These are phyloP conservation scores for Hericium alpestre DNA, from an alignment of 768 basidiomycete species.

Conservation along the genomic window DNA sequence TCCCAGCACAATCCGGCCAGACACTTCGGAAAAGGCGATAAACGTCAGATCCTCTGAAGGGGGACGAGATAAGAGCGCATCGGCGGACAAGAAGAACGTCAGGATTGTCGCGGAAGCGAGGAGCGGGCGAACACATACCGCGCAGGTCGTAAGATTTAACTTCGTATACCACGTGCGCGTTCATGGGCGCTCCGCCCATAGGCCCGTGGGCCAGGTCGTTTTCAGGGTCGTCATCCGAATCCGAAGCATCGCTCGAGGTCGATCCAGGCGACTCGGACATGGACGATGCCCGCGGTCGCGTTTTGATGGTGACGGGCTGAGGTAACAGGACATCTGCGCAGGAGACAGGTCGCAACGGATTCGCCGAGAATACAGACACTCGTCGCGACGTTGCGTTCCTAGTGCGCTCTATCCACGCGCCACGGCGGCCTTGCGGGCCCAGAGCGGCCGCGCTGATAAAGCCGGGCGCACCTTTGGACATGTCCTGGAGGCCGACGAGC, in stretches of 20 bases:
- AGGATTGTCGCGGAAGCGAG: neutral
- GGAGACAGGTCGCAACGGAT: neutral
- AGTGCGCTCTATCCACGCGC: slow-evolving; percentile 46
- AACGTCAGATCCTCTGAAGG: slow-evolving; percentile 21
- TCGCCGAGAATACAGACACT: slow-evolving; percentile 31
- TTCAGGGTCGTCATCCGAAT: neutral
- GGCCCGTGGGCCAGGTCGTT: neutral
- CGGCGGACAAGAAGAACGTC: neutral
- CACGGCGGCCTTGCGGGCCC: slow-evolving; percentile 39
- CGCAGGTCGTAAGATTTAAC: slow-evolving; percentile 23
- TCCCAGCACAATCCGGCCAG: slow-evolving; percentile 19
- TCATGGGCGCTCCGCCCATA: slow-evolving; percentile 4
- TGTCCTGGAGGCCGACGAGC: slow-evolving; percentile 33
- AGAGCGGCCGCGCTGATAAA: slow-evolving; percentile 41
- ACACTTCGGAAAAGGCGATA: slow-evolving; percentile 22
- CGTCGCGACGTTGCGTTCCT: slow-evolving; percentile 31
- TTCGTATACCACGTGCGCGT: slow-evolving; percentile 17
- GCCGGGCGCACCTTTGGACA: slow-evolving; percentile 28
- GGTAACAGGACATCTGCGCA: neutral
- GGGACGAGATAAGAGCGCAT: neutral
- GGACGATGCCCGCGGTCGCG: neutral
- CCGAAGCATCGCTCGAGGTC: neutral
- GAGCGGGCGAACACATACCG: slow-evolving; percentile 11
- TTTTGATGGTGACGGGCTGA: neutral
- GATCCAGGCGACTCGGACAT: slow-evolving; percentile 2